phyloP scores from a whole-genome alignment of 78 protist genomes.

The Dictyostelium purpureum region DNA sequence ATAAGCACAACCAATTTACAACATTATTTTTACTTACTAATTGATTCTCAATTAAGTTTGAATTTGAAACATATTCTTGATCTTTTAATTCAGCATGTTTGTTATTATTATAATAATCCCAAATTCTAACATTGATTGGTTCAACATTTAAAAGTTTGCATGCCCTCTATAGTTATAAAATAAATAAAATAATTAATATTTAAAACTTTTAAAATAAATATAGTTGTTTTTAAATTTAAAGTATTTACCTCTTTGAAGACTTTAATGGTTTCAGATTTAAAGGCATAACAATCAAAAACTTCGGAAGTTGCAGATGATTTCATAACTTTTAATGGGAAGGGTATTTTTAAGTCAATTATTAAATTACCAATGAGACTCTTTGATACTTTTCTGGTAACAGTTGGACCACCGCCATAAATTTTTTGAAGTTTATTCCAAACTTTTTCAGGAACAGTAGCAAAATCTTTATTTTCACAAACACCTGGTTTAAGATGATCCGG shows the following conservation, averaged over 20 bases:
- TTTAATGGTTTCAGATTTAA: neutral
- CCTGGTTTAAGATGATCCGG: conserved; percentile 14
- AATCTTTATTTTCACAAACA: neutral
- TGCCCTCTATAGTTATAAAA: neutral
- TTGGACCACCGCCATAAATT: conserved; percentile 70
- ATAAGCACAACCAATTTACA: neutral
- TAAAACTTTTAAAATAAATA: neutral
- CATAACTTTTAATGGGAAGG: neutral
- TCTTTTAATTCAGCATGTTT: conserved; percentile 32
- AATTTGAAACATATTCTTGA: conserved; percentile 4
- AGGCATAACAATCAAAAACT: neutral
- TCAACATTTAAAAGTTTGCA: conserved; percentile 33
- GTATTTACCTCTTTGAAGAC: neutral
- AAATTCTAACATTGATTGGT: conserved; percentile 50
- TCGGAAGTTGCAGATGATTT: neutral
- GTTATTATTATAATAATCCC: conserved; percentile 67
- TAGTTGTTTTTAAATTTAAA: neutral
- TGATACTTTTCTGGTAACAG: conserved; percentile 5
- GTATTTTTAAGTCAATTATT: neutral
- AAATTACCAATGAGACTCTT: neutral
- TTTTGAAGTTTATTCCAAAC: neutral
- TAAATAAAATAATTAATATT: neutral
- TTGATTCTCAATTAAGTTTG: conserved; percentile 46
- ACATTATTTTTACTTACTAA: neutral
- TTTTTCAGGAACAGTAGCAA: conserved; percentile 10